Percentiles rank a stretch among this genome's conserved stretches.
Evolutionary conservation across 106 monocot genomes (phyloP).

Genomic region (Allium fistulosum): DNA sequence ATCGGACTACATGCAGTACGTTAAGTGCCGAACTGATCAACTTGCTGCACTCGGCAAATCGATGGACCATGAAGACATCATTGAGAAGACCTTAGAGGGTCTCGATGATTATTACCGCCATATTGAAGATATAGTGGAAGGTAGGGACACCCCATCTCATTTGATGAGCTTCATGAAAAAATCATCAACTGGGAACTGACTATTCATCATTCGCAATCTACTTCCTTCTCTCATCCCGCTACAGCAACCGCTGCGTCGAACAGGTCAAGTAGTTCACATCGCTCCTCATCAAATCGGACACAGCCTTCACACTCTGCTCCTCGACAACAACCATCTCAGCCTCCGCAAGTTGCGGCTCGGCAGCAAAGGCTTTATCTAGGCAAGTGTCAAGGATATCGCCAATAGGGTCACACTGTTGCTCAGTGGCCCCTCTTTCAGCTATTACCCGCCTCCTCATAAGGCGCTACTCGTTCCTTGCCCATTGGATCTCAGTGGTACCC

Average conservation of each 20-base stretch:
- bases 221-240: neutral
- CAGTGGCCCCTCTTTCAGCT: neutral
- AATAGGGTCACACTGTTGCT: neutral
- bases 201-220: neutral
- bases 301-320: neutral
- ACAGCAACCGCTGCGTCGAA: neutral
- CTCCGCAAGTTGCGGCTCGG: neutral
- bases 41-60: neutral
- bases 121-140: neutral
- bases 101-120: neutral
- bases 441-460: no score
- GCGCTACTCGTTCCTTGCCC: no score
- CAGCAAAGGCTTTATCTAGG: neutral
- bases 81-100: neutral
- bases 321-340: neutral
- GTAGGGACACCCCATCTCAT: neutral
- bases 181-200: neutral
- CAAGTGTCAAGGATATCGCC: neutral
- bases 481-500: no score
- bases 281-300: no score
- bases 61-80: neutral
- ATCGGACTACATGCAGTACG: neutral
- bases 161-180: slow-evolving; percentile 2
- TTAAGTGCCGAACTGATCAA: neutral
- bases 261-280: neutral